phyloP scores from a whole-genome alignment of 2,329 filamentous ascomycete genomes.

The Stemphylium beticola region DNA sequence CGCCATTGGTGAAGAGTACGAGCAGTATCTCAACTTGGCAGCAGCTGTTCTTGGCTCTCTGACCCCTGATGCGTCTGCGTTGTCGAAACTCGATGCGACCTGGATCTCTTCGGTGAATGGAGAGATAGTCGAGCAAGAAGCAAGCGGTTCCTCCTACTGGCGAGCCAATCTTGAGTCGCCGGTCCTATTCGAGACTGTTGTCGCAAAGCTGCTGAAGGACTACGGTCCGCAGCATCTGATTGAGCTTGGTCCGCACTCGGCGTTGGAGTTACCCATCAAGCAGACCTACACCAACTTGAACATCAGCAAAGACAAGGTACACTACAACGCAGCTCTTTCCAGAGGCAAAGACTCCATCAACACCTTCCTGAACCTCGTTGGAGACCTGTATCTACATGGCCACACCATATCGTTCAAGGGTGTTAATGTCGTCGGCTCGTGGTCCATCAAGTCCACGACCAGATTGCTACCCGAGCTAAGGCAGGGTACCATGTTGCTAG shows the following conservation, averaged over 20 bases:
- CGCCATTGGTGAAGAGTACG: constrained; percentile 20
- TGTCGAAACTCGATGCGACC: neutral
- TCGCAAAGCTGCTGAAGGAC: neutral
- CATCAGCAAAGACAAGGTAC: constrained; percentile 13
- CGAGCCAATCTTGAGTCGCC: constrained; percentile 24
- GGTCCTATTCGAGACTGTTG: constrained; percentile 24
- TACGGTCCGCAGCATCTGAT: constrained; percentile 5
- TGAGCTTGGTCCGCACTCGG: constrained; percentile 43
- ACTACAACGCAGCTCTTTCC: neutral
- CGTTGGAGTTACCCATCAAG: constrained; percentile 49
- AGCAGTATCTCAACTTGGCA: neutral
- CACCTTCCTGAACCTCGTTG: no score
- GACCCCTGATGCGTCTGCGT: neutral
- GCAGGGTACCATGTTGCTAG: neutral
- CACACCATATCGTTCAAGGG: no score
- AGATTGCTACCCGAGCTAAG: neutral
- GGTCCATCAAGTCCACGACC: no score
- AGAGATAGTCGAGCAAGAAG: neutral
- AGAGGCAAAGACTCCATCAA: neutral
- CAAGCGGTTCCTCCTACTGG: neutral
- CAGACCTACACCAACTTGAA: constrained; percentile 31
- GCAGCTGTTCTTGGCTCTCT: neutral
- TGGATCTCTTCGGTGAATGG: constrained; percentile 5
- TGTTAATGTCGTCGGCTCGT: no score
- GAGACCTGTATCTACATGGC: no score